phyloP scores from a whole-genome alignment of 306 rosid genomes.

The Betula pendula region DNA sequence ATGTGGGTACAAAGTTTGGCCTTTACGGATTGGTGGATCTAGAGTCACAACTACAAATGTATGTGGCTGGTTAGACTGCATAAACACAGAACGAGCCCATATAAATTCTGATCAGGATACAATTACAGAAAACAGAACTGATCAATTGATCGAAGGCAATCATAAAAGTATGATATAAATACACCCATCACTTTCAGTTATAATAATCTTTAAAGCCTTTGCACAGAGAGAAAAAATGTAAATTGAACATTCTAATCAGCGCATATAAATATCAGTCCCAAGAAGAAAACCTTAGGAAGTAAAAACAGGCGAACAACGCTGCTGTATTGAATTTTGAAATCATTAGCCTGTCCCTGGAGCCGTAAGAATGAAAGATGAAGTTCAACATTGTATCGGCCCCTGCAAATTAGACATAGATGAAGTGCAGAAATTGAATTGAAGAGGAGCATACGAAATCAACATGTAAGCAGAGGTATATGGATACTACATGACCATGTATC shows the following conservation, averaged over 20 bases:
- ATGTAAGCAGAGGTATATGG: conserved; percentile 10
- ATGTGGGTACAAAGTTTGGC: conserved; percentile 96
- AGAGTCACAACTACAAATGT: conserved; percentile 89
- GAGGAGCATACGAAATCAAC: conserved; percentile 12
- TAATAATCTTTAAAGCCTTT: neutral
- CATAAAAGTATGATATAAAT: neutral
- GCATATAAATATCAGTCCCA: neutral
- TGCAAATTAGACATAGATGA: conserved; percentile 37
- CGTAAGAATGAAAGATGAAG: conserved; percentile 88
- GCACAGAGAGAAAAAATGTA: neutral
- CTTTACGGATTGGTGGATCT: conserved; percentile 98
- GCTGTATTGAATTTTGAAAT: conserved; percentile 97
- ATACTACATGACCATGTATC: conserved; percentile 3
- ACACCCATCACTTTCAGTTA: neutral
- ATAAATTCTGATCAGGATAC: conserved; percentile 24
- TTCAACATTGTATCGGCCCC: conserved; percentile 98
- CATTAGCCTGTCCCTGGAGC: conserved; percentile 97
- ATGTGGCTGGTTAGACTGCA: conserved; percentile 97
- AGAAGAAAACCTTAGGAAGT: conserved; percentile 85
- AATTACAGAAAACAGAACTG: conserved; percentile 1
- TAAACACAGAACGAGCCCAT: conserved; percentile 27
- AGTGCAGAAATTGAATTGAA: neutral
- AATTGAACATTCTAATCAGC: conserved; percentile 15
- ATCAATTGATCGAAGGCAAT: neutral
- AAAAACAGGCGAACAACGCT: conserved; percentile 93